These are phyloP conservation scores for Hanseniaspora mollemarum DNA, from an alignment of 805 yeast species.

Conservation along the genomic window DNA sequence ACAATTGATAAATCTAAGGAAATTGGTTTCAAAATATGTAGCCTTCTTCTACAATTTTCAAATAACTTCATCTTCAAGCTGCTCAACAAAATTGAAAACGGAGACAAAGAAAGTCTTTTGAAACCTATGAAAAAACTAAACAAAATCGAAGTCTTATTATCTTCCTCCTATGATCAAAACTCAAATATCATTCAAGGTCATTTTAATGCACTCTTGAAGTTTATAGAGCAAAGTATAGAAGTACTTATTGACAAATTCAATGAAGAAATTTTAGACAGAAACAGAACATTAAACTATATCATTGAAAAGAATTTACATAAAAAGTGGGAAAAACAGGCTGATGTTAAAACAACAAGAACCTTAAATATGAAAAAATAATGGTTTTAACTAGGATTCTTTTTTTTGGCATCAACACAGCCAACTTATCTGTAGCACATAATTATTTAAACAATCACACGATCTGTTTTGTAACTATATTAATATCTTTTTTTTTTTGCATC, in stretches of 20 bases:
- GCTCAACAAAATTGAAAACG: background rate
- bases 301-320: background rate
- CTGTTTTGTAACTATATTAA: background rate
- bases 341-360: background rate
- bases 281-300: slow-evolving; percentile 1
- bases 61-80: background rate
- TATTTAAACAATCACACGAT: background rate
- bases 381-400: background rate
- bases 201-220: background rate
- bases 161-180: background rate
- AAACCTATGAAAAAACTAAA: slow-evolving; percentile 4
- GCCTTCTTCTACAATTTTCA: background rate
- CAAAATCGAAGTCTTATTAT: background rate
- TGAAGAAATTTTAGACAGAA: slow-evolving; percentile 4
- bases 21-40: background rate
- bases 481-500: slow-evolving; percentile 1
- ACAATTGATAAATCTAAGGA: background rate
- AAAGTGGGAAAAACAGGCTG: slow-evolving; percentile 5
- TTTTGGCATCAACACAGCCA: background rate
- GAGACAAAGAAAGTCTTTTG: slow-evolving; percentile 10
- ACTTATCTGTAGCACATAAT: background rate
- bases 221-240: slow-evolving; percentile 8
- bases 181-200: background rate
- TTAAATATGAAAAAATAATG: background rate
- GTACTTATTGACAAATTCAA: slow-evolving; percentile 2